phyloP scores from a whole-genome alignment of 495 filamentous ascomycete species.

The Patellaria atrata region DNA sequence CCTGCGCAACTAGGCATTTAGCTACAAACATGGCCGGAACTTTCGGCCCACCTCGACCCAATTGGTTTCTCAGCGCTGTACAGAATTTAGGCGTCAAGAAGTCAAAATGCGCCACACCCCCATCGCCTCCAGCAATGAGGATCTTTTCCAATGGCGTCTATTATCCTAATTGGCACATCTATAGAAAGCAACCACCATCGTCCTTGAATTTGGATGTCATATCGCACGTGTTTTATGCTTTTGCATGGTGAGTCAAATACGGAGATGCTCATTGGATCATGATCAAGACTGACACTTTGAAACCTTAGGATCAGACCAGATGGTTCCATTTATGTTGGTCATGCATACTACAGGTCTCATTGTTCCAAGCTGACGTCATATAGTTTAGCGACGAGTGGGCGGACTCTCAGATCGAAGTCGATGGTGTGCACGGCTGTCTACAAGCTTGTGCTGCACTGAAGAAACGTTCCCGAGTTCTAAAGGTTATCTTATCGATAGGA shows the following conservation, averaged over 20 bases:
- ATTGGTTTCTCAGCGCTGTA: conserved; percentile 4
- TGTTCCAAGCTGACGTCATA: conserved; percentile 4
- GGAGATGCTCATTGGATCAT: background rate
- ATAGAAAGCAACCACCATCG: conserved; percentile 62
- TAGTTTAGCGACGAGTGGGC: conserved; percentile 82
- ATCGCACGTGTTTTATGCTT: conserved; percentile 80
- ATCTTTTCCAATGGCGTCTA: conserved; percentile 69
- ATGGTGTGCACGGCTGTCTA: conserved; percentile 63
- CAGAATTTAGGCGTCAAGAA: conserved; percentile 1
- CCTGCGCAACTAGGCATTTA: conserved; percentile 2
- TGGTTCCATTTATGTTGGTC: conserved; percentile 76
- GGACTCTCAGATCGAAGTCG: conserved; percentile 64
- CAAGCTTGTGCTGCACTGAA: conserved; percentile 65
- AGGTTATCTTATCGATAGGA: conserved; percentile 77
- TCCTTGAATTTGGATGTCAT: conserved; percentile 53
- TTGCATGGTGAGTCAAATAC: conserved; percentile 44
- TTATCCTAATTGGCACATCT: conserved; percentile 77
- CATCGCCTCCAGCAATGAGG: conserved; percentile 9
- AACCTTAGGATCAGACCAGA: conserved; percentile 51
- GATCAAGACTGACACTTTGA: conserved; percentile 2
- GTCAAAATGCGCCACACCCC: conserved; percentile 4
- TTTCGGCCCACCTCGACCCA: conserved; percentile 6
- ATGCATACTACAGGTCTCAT: conserved; percentile 3
- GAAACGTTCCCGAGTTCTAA: conserved; percentile 56
- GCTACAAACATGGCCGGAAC: conserved; percentile 1